phyloP scores from a whole-genome alignment of 176 grass and related monocot species.

The Panicum miliaceum region DNA sequence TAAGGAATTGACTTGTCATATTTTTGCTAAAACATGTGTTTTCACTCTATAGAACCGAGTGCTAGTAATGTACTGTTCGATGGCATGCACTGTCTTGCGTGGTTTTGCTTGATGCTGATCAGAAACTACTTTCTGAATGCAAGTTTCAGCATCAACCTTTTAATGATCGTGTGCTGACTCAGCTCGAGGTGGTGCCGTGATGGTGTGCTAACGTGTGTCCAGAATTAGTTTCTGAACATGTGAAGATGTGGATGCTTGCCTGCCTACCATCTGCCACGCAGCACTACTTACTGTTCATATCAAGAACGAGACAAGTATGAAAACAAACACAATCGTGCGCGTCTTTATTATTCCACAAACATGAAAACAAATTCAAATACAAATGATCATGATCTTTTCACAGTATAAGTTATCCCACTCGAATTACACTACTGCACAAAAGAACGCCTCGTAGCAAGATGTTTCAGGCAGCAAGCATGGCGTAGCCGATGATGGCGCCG shows the following conservation, averaged over 20 bases:
- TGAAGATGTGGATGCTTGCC: background rate
- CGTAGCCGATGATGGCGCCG: slow-evolving; percentile 46
- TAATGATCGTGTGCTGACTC: background rate
- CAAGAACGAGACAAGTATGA: too few species aligned
- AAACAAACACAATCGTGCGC: background rate
- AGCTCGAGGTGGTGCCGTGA: too few species aligned
- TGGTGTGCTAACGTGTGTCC: background rate
- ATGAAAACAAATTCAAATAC: slow-evolving; percentile 32
- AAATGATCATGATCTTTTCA: background rate
- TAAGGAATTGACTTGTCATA: background rate
- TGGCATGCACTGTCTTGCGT: background rate
- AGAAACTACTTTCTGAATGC: background rate
- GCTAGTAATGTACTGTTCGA: background rate
- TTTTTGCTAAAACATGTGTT: slow-evolving; percentile 28
- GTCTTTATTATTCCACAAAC: background rate
- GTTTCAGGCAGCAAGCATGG: slow-evolving; percentile 45
- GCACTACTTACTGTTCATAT: background rate
- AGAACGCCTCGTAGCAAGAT: background rate
- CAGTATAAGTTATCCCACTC: background rate
- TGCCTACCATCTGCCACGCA: background rate
- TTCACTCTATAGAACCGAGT: background rate
- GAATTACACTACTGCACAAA: background rate
- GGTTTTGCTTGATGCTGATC: background rate
- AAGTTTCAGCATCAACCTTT: background rate
- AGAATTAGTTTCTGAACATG: background rate